Percentiles rank a stretch among this genome's conserved stretches.
Conservation (phyloP, 164 flowering plant species). For the Vitis cinerea region DNA sequence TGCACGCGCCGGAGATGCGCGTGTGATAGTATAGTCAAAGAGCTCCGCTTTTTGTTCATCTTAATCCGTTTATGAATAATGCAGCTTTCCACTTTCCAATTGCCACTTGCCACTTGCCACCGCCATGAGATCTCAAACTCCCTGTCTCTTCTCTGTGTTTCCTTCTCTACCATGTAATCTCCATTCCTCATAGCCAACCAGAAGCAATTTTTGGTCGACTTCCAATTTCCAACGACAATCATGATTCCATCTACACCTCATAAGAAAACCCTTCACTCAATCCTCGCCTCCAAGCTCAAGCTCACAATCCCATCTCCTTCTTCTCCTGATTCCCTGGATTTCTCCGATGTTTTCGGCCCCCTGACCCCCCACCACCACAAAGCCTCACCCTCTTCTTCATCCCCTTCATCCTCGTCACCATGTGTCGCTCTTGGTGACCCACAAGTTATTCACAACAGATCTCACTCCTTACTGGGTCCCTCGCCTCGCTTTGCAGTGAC, state of each 20-base stretch:
- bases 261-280: conserved; percentile 48
- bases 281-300: conserved; percentile 44
- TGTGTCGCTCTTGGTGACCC: conserved; percentile 37
- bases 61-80: no score
- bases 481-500: conserved; percentile 49
- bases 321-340: conserved; percentile 42
- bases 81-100: no score
- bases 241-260: conserved; percentile 37
- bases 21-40: no score
- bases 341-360: conserved; percentile 67
- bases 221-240: not conserved
- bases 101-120: no score
- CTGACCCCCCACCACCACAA: conserved; percentile 14
- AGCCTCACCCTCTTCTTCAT: conserved; percentile 15
- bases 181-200: conserved; percentile 10
- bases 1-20: no score
- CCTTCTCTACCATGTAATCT: conserved; percentile 8
- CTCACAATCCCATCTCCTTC: conserved; percentile 50
- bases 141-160: not conserved
- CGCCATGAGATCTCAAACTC: no score
- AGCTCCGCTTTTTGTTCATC: no score
- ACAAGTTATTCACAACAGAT: conserved; percentile 49
- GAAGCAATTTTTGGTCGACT: conserved; percentile 15
- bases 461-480: conserved; percentile 74
- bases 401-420: conserved; percentile 19